Percentiles rank a stretch among this genome's conserved stretches.
These are phyloP conservation scores for Fraxinus pennsylvanica DNA, from an alignment of 257 asterid genomes.

Conservation along the genomic window DNA sequence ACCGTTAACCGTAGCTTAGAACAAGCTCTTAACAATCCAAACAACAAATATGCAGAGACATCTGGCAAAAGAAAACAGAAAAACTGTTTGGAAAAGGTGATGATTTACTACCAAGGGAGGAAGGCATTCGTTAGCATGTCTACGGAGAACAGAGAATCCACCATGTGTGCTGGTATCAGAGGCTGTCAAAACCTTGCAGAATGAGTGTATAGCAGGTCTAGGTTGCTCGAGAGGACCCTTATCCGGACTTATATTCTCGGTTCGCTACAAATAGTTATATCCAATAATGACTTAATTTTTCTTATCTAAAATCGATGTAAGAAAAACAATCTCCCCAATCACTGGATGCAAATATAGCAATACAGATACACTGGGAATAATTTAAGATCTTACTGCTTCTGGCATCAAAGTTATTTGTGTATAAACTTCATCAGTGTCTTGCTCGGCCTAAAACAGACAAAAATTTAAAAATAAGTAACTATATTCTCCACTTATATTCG, in stretches of 20 bases:
- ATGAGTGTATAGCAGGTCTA: slow-evolving; percentile 36
- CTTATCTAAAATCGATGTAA: neutral
- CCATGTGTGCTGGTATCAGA: slow-evolving; percentile 65
- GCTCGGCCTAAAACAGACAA: slow-evolving; percentile 42
- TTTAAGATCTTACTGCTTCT: slow-evolving; percentile 35
- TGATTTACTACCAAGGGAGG: slow-evolving; percentile 42
- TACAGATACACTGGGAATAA: neutral
- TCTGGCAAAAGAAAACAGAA: neutral
- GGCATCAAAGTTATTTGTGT: slow-evolving; percentile 52
- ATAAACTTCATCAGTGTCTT: slow-evolving; percentile 55
- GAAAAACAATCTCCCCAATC: neutral
- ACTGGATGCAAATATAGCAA: neutral
- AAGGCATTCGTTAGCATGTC: slow-evolving; percentile 55
- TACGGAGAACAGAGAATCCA: slow-evolving; percentile 54
- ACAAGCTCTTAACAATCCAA: neutral
- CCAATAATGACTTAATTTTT: neutral
- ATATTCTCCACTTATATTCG: neutral
- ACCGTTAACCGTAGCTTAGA: neutral
- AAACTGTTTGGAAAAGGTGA: neutral
- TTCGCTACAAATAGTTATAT: slow-evolving; percentile 31
- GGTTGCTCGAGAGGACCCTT: slow-evolving; percentile 20
- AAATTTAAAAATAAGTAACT: neutral
- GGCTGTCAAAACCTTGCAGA: slow-evolving; percentile 55
- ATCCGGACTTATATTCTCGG: slow-evolving; percentile 40
- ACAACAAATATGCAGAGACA: neutral